Percentiles rank a stretch among this genome's conserved stretches.
Evolutionary conservation across 441 rosid species (phyloP).

Genomic region (Pelargonium citronellum): DNA sequence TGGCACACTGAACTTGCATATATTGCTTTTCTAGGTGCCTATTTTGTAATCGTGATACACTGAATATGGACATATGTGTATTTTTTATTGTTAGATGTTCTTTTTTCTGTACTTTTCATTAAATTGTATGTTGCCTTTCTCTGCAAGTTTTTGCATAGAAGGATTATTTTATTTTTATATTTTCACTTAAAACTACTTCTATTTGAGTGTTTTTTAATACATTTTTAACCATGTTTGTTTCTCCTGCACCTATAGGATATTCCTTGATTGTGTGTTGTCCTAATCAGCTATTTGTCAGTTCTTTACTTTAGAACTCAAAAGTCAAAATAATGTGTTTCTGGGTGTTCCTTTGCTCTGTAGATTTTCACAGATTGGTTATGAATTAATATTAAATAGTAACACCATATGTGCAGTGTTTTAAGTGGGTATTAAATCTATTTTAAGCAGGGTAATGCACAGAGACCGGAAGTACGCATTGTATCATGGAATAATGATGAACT

Average conservation of each 20-base stretch:
- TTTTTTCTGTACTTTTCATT: background rate
- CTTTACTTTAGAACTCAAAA: background rate
- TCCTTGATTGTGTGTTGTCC: background rate
- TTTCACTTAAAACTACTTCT: background rate
- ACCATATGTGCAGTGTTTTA: conserved; percentile 12
- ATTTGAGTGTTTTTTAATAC: background rate
- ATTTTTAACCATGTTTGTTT: conserved; percentile 5
- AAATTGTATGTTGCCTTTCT: background rate
- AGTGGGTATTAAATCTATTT: conserved; percentile 18
- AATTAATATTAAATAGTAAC: conserved; percentile 3
- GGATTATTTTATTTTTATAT: background rate
- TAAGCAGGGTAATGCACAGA: conserved; percentile 87
- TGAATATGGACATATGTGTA: too few species aligned
- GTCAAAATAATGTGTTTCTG: conserved; percentile 6
- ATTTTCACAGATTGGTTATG: background rate
- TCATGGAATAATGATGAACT: conserved; percentile 97
- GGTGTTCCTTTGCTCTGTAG: background rate
- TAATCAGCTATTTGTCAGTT: background rate
- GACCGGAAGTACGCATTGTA: conserved; percentile 89
- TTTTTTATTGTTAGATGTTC: too few species aligned
- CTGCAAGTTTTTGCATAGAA: background rate
- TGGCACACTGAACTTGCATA: background rate
- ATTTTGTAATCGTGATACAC: too few species aligned
- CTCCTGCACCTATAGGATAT: background rate
- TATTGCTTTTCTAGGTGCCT: background rate